These are phyloP conservation scores for Candida freyschussii DNA, from an alignment of 1,139 yeast genomes.

Conservation along the genomic window DNA sequence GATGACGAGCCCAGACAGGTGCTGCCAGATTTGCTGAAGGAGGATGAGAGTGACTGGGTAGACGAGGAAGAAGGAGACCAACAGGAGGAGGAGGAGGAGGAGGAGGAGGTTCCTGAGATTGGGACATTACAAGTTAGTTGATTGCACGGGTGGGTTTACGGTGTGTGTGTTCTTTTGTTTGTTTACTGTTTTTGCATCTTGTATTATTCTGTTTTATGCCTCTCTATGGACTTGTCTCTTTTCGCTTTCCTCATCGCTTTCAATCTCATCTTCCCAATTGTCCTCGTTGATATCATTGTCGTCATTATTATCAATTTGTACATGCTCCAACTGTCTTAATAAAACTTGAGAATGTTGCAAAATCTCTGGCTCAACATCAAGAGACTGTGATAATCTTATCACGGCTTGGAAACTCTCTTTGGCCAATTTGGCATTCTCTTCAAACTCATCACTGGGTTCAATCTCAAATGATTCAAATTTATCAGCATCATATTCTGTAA, in stretches of 20 bases:
- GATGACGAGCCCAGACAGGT: slow-evolving; percentile 38
- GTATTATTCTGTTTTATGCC: too few species aligned
- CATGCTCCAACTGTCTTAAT: slow-evolving; percentile 59
- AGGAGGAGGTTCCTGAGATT: slow-evolving; percentile 16
- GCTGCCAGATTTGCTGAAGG: slow-evolving; percentile 40
- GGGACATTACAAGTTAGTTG: slow-evolving; percentile 9
- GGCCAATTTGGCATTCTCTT: slow-evolving; percentile 16
- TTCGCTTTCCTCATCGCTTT: slow-evolving; percentile 15
- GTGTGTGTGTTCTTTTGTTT: neutral
- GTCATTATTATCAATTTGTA: slow-evolving; percentile 37
- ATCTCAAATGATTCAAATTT: slow-evolving; percentile 19
- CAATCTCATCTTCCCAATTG: slow-evolving; percentile 39
- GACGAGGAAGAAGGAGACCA: slow-evolving; percentile 35
- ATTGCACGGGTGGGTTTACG: slow-evolving; percentile 1
- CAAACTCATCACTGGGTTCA: slow-evolving; percentile 6
- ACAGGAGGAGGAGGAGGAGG: slow-evolving; percentile 36
- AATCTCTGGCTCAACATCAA: slow-evolving; percentile 52
- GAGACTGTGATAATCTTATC: slow-evolving; percentile 31
- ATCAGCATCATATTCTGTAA: slow-evolving; percentile 20
- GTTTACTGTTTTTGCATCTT: slow-evolving; percentile 1
- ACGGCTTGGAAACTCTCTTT: slow-evolving; percentile 18
- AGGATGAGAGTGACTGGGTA: slow-evolving; percentile 26
- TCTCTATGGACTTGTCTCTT: too few species aligned
- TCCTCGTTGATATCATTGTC: slow-evolving; percentile 43
- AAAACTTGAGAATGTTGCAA: slow-evolving; percentile 46